Evolutionary conservation across 106 monocot species (phyloP).

Genomic region (Phalaenopsis aphrodite): DNA sequence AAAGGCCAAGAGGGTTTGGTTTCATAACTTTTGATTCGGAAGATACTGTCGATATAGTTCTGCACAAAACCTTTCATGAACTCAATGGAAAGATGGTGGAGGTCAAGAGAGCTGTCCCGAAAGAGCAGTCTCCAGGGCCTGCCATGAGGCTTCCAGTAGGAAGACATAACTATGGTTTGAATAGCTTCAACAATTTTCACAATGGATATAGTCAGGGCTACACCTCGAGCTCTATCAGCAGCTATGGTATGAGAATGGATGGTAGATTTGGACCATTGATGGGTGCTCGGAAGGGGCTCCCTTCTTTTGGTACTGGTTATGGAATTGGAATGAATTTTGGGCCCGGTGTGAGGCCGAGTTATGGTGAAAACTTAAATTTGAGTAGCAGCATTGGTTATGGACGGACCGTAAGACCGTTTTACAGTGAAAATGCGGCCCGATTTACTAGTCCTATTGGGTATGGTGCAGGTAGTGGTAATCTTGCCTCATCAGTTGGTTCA

Average conservation of each 20-base stretch:
- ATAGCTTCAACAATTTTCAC: slow-evolving; percentile 31
- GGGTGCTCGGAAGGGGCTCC: slow-evolving; percentile 44
- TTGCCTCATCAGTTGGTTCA: slow-evolving; percentile 44
- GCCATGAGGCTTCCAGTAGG: slow-evolving; percentile 23
- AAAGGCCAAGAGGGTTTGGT: slow-evolving; percentile 34
- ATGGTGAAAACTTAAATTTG: slow-evolving; percentile 37
- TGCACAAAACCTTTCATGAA: slow-evolving; percentile 28
- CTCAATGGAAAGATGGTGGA: slow-evolving; percentile 38
- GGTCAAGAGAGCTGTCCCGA: slow-evolving; percentile 33
- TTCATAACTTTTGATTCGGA: slow-evolving; percentile 35
- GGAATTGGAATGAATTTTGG: slow-evolving; percentile 72
- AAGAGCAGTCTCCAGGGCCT: slow-evolving; percentile 35
- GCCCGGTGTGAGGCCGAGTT: slow-evolving; percentile 34
- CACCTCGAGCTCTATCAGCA: slow-evolving; percentile 36
- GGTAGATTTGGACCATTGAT: slow-evolving; percentile 42
- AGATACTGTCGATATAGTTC: slow-evolving; percentile 25
- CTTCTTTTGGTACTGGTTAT: slow-evolving; percentile 53
- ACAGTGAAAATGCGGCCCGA: slow-evolving; percentile 37
- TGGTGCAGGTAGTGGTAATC: slow-evolving; percentile 26
- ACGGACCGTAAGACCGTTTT: slow-evolving; percentile 33
- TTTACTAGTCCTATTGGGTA: slow-evolving; percentile 36
- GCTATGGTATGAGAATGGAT: slow-evolving; percentile 72
- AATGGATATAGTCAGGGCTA: slow-evolving; percentile 40
- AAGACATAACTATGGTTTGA: slow-evolving; percentile 26
- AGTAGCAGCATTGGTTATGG: slow-evolving; percentile 37